Conservation (phyloP, 2,329 filamentous ascomycete species). For the Coniella lustricola region DNA sequence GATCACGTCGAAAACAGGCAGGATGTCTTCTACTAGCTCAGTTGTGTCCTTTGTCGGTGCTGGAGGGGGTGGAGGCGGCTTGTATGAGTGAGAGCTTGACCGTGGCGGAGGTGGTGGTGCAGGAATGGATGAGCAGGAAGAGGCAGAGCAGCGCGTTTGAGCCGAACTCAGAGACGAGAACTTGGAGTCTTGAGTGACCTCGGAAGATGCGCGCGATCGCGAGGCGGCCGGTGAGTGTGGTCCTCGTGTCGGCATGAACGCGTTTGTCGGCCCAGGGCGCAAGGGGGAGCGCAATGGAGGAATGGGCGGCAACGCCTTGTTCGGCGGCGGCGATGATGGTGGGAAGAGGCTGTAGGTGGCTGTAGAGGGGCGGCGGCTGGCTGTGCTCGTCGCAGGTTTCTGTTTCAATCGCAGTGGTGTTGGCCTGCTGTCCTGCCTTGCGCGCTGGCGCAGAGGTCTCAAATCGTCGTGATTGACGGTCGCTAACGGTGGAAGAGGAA, state of each 20-base stretch:
- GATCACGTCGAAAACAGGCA: slow-evolving; percentile 4
- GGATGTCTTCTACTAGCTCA: neutral
- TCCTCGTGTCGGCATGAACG: neutral
- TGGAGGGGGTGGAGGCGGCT: neutral
- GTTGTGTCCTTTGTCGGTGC: neutral
- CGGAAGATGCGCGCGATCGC: slow-evolving; percentile 4
- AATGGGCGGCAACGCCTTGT: slow-evolving; percentile 12
- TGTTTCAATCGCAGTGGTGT: neutral
- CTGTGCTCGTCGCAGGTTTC: neutral
- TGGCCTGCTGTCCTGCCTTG: neutral
- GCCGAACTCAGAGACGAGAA: slow-evolving; percentile 5
- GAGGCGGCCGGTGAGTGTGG: slow-evolving; percentile 3
- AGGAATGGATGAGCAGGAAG: neutral
- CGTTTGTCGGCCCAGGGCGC: neutral
- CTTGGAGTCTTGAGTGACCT: slow-evolving; percentile 7
- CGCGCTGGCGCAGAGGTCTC: neutral
- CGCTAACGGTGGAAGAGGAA: neutral
- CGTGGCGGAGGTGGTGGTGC: slow-evolving; percentile 1
- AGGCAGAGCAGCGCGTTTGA: slow-evolving; percentile 4
- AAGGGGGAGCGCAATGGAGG: slow-evolving; percentile 8
- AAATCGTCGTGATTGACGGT: neutral
- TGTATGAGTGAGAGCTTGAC: slow-evolving; percentile 6
- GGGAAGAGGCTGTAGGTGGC: slow-evolving; percentile 13
- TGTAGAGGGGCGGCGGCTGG: neutral
- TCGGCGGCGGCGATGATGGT: slow-evolving; percentile 8